A percentile compares a stretch with the other conserved stretches of the same genome.
These are phyloP conservation scores for Phytophthora colocasiae DNA, from an alignment of 352 stramenopile genomes.

Conservation along the genomic window DNA sequence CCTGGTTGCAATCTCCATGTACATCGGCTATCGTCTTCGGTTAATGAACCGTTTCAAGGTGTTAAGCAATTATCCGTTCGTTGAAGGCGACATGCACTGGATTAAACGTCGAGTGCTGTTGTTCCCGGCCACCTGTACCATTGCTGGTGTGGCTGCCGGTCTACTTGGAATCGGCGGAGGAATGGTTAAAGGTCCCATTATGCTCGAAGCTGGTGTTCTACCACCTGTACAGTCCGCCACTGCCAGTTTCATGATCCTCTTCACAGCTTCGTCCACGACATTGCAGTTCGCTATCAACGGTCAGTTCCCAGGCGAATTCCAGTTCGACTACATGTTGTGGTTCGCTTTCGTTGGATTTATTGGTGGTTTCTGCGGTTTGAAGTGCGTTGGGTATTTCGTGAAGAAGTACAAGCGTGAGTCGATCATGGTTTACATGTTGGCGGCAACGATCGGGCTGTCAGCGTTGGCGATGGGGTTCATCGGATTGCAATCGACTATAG, in stretches of 20 bases:
- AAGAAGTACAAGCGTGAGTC: slow-evolving; percentile 89
- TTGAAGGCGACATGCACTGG: slow-evolving; percentile 95
- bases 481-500: too few relatives aligned
- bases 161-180: slow-evolving; percentile 96
- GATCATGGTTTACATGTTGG: slow-evolving; percentile 79
- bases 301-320: slow-evolving; percentile 69
- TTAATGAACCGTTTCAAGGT: slow-evolving; percentile 69
- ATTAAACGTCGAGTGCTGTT: slow-evolving; percentile 81
- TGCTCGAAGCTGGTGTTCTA: slow-evolving; percentile 97
- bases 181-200: slow-evolving; percentile 97
- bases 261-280: slow-evolving; percentile 93
- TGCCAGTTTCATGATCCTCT: slow-evolving; percentile 90
- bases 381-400: slow-evolving; percentile 88
- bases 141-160: slow-evolving; percentile 94
- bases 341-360: slow-evolving; percentile 92
- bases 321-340: slow-evolving; percentile 92
- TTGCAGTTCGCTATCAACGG: slow-evolving; percentile 82
- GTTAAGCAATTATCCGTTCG: slow-evolving; percentile 67
- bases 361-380: slow-evolving; percentile 70
- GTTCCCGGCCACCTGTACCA: slow-evolving; percentile 92
- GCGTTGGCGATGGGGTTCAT: too few relatives aligned
- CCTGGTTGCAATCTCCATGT: slow-evolving; percentile 56
- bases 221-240: slow-evolving; percentile 89
- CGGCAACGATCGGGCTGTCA: slow-evolving; percentile 54
- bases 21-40: slow-evolving; percentile 57